Base-by-base conservation (phyloP, 331 rosid genomes). In the Quercus tomentella region DNA sequence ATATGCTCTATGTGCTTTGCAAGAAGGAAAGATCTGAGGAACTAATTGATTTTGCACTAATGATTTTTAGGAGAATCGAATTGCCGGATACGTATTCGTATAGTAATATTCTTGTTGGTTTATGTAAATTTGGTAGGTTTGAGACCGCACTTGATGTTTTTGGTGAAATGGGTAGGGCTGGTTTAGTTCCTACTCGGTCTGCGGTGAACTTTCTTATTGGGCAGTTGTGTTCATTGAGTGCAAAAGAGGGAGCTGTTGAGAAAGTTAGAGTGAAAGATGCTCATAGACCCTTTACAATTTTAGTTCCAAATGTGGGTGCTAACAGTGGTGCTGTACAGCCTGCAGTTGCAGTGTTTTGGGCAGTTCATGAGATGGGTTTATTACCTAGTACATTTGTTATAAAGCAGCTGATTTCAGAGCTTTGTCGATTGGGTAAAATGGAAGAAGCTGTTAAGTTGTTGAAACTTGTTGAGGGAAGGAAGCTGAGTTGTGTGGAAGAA, bases 1-100 rank as follows among this genome's bases (percentile, higher is more conserved):
- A 89, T 76, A 81, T 89, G 88, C 92, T 92, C 56, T 92, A 82
- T 74, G 97, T 90, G 78, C 87, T 92, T 15, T 92, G 97, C 77
- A 92, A 92, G 91, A 88, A 75, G 81, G 88, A 88, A 33, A 82
- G 90, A 7, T 86, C 97, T 3, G 82, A 23, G 71, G 90, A 92
- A 69, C 80, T 87, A 77, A 77, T 89, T 81, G 87, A 88, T 33
- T 77, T 86, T 55, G 97, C 97, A 4, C 81, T 87, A 31, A 31
- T 79, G 11, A 75, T 92, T 66, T 92, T 89, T 56, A 74, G 81
- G 72, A 87, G 70, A 71, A 89, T 92, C 7, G 87, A 89, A n/a
- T 67, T 84, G 14, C 97, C 94, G 11, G 97, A 92, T 76, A 87
- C 79, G 0, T 88, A 85, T 89, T 89, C 97, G 1, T 88, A 87